A percentile compares a stretch with the other conserved stretches of the same genome.
Conservation (phyloP, 2,329 filamentous ascomycete genomes). For the Emydomyces testavorans region DNA sequence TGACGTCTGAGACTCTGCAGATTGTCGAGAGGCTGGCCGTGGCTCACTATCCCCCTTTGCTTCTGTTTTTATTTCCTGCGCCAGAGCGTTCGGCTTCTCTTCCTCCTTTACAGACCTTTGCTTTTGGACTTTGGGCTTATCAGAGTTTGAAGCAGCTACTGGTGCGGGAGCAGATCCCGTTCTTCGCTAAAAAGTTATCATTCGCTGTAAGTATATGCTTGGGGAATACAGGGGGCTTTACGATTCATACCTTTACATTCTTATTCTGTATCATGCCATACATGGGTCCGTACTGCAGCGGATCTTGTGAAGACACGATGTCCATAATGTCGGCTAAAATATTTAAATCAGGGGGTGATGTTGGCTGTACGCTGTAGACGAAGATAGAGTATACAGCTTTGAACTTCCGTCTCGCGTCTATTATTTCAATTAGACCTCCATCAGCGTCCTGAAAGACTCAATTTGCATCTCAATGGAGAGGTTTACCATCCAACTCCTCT, state of each 20-base stretch:
- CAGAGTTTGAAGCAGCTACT: not conserved
- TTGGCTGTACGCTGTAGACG: constrained; percentile 71
- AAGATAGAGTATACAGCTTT: constrained; percentile 67
- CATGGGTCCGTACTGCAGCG: constrained; percentile 45
- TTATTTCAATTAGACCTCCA: constrained; percentile 13
- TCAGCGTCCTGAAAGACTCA: not conserved
- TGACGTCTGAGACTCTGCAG: constrained; percentile 24
- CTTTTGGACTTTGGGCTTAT: not conserved
- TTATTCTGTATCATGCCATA: constrained; percentile 69
- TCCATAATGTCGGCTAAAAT: constrained; percentile 55
- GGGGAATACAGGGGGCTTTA: not conserved
- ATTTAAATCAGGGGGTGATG: constrained; percentile 59
- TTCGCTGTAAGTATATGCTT: not conserved
- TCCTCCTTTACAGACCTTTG: constrained; percentile 1
- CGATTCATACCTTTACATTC: constrained; percentile 44
- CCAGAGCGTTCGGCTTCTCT: not conserved
- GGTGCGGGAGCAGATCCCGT: constrained; percentile 5
- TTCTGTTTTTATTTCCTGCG: constrained; percentile 2
- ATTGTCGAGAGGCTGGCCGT: constrained; percentile 13
- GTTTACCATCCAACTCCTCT: constrained; percentile 56
- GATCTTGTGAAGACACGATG: constrained; percentile 54
- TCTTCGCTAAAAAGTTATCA: constrained; percentile 9
- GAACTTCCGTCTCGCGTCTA: constrained; percentile 58
- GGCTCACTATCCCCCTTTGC: constrained; percentile 2
- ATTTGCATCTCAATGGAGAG: not conserved